A percentile compares a stretch with the other conserved stretches of the same genome.
phyloP scores from a whole-genome alignment of 2,329 filamentous ascomycete genomes.

The Penicillium sclerotigenum region DNA sequence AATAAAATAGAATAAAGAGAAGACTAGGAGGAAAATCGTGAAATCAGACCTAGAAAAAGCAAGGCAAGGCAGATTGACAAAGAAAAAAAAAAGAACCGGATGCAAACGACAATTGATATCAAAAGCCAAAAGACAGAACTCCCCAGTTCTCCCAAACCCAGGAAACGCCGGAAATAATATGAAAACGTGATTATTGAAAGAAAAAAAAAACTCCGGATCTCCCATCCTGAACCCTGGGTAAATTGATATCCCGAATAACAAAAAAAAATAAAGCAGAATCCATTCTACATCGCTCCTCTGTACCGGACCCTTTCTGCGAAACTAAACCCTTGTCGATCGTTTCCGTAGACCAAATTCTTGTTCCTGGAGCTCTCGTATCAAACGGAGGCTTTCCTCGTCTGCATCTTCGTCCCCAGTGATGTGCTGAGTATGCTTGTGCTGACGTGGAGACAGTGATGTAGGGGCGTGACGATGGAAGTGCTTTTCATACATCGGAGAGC shows the following conservation, averaged over 20 bases:
- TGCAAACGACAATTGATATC: conserved; percentile 9
- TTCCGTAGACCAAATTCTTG: conserved; percentile 46
- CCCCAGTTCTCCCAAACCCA: conserved; percentile 6
- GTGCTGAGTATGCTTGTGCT: conserved; percentile 28
- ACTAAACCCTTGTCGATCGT: conserved; percentile 25
- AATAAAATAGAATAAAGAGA: conserved; percentile 3
- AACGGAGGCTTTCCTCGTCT: conserved; percentile 43
- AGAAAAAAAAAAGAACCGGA: neutral
- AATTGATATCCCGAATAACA: conserved; percentile 20
- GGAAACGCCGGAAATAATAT: conserved; percentile 13
- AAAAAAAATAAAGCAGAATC: conserved; percentile 13
- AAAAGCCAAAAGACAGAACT: conserved; percentile 2
- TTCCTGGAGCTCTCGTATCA: conserved; percentile 47
- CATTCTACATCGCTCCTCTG: conserved; percentile 3
- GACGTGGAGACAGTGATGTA: conserved; percentile 28
- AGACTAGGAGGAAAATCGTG: neutral
- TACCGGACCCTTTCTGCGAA: neutral
- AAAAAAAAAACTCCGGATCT: conserved; percentile 17
- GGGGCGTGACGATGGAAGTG: conserved; percentile 30
- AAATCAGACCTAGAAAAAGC: neutral
- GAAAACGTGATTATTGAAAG: neutral
- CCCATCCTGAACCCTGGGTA: conserved; percentile 10
- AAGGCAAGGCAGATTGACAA: neutral
- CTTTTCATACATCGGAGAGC: conserved; percentile 39
- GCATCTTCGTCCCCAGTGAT: conserved; percentile 31